Base-by-base conservation (phyloP, 176 grass and related monocot species). In the Poa annua region DNA sequence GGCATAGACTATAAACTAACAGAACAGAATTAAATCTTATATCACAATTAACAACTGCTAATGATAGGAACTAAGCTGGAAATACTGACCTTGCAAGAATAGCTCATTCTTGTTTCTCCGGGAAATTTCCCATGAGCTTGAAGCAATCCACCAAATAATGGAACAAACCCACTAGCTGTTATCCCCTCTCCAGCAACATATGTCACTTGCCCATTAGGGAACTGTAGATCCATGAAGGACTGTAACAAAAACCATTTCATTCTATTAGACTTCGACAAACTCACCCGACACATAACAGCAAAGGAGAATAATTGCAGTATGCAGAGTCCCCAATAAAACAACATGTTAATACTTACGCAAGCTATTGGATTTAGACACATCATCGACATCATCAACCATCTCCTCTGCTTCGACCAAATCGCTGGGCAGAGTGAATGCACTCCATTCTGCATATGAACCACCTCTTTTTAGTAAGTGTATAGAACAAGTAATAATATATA, bases 221-320 rank as follows among this genome's bases (percentile, higher is more conserved):
- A 98, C 77, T 98, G 96, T 81, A 98, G 47, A 85, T 98, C 96
- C 96, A 98, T 87, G 42, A 93, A 98, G 26, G 91, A 93, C 96
- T 98, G 85, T 47, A 87, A 84, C 50, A 87, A 62, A 86, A 57
- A 80, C 19, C 19, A 8, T 55, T 1, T 38, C 63, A 86, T 6
- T 55, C 45, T 62, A 45, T 74, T 9, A 41, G 39, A 41, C 71
- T 35, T 38, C 36, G 6, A 38, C 6, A 17, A 66, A 9, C 63
- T 66, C 63, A 35, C 21, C 11, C 44, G 42, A 60, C 22, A 29
- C 20, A 8, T 73, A 29, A 73, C 8, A 51, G 60, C 10, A 70
- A 39, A 85, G 54, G 34, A 53, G 11, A 89, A 54, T 42, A 68
- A 70, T 19, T 59, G 53, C 32, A 81, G 14, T 53, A 56, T 4